These are phyloP conservation scores for Pulveroboletus sp. DNA, from an alignment of 768 basidiomycete species.

Conservation along the genomic window DNA sequence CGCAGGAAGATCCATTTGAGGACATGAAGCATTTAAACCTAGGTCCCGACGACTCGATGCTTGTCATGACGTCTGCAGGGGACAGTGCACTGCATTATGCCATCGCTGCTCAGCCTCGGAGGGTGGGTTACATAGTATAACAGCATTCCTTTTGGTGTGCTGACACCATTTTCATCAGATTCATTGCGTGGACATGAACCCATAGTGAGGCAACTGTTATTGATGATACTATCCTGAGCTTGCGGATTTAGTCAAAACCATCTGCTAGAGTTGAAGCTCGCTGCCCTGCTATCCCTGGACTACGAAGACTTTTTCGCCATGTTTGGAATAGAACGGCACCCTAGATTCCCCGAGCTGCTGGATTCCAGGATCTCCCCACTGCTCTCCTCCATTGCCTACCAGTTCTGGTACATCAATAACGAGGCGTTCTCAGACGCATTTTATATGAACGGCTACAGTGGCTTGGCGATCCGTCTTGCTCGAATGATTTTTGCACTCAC, in stretches of 20 bases:
- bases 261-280: conserved; percentile 74
- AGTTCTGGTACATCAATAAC: conserved; percentile 69
- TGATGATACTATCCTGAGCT: not conserved
- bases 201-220: conserved; percentile 36
- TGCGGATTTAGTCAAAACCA: conserved; percentile 55
- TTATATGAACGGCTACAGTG: conserved; percentile 66
- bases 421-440: conserved; percentile 49
- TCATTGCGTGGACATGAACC: conserved; percentile 74
- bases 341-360: conserved; percentile 55
- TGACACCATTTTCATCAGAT: conserved; percentile 35
- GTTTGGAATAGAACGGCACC: conserved; percentile 63
- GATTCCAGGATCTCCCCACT: conserved; percentile 60
- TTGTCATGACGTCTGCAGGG: conserved; percentile 74
- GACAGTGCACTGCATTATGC: conserved; percentile 82
- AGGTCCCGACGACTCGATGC: conserved; percentile 57
- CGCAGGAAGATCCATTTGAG: conserved; percentile 67
- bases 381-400: conserved; percentile 71
- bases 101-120: conserved; percentile 54
- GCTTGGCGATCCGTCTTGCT: conserved; percentile 62
- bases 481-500: conserved; percentile 54
- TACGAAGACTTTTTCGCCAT: conserved; percentile 62
- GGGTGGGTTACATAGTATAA: conserved; percentile 32
- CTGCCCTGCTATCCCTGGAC: conserved; percentile 50
- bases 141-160: not conserved
- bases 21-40: conserved; percentile 65